Conservation (phyloP, 192 early-diverging fungal genomes). For the Backusella mclennaniae region DNA sequence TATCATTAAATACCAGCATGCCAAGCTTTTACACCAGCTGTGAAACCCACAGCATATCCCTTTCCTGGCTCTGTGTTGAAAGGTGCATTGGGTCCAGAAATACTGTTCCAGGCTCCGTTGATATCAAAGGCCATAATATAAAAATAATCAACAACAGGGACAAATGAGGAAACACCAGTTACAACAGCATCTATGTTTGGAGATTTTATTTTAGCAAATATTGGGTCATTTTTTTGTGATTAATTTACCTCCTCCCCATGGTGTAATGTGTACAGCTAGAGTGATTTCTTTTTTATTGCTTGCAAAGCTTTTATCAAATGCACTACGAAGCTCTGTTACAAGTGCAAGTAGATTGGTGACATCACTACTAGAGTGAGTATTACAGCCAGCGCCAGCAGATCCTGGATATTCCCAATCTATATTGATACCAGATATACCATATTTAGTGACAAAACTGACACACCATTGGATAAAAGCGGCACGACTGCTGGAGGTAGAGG, state of each 20-base stretch:
- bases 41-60: slow-evolving; percentile 23
- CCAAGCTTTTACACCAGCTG: slow-evolving; percentile 53
- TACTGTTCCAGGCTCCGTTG: slow-evolving; percentile 55
- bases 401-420: slow-evolving; percentile 66
- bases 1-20: slow-evolving; percentile 13
- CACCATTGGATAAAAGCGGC: background rate
- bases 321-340: slow-evolving; percentile 53
- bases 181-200: slow-evolving; percentile 40
- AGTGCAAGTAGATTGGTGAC: slow-evolving; percentile 59
- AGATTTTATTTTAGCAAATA: slow-evolving; percentile 35
- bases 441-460: background rate
- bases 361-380: slow-evolving; percentile 53
- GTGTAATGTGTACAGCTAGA: slow-evolving; percentile 57
- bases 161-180: slow-evolving; percentile 57
- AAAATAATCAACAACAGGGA: slow-evolving; percentile 55
- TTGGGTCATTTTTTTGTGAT: slow-evolving; percentile 36
- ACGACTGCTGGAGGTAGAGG: slow-evolving; percentile 27
- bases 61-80: slow-evolving; percentile 36
- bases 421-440: background rate
- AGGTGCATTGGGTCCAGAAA: slow-evolving; percentile 50
- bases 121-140: slow-evolving; percentile 69
- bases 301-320: slow-evolving; percentile 39
- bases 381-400: slow-evolving; percentile 56
- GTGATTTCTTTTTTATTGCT: slow-evolving; percentile 53
- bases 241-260: slow-evolving; percentile 34